Base-by-base conservation (phyloP, 2,329 filamentous ascomycete genomes). In the Stagonosporopsis chrysanthemi region DNA sequence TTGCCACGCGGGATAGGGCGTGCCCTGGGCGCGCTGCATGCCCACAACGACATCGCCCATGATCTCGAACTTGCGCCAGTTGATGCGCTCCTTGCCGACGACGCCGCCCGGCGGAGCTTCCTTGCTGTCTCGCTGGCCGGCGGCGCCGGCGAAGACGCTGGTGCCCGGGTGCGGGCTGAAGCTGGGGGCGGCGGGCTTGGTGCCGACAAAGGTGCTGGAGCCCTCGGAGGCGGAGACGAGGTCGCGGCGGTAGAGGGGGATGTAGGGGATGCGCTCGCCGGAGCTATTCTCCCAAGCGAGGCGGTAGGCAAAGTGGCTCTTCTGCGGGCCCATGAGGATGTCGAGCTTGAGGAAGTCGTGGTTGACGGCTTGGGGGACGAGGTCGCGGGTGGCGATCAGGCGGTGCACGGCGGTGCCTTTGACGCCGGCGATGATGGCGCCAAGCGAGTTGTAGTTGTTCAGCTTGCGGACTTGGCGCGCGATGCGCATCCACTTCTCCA, bases 11-110 rank as follows among this genome's bases (percentile, higher is more conserved):
- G 87, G 85, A 65, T 97, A 97, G 5, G 92, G 88, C 45, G 87
- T 87, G 51, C 90, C 90, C 77, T 98, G 93, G 69, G 94, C 97
- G 77, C 89, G 90, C 84, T 97, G 96, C 52, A 99, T 88, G 2
- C 91, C 90, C 58, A 97, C 82, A 50, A 98, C 84, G 5, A 97
- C 90, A 67, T 98, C 94, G 6, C 93, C 93, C 77, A 98, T 88
- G 29, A 99, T 89, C 76, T 98, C 94, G 69, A 98, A 99, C 74
- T 99, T 99, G 77, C 90, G 92, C 95, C 95, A 99, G 74, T 98
- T 98, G 73, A 99, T 91, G 48, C 91, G 83, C 61, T 91, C 76
- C 86, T 62, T 76, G 22, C 74, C 74, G 15, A 58, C 63, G 0
- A 77, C 70, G 15, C 74, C 75, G 1, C 73, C 69, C 0, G 70